phyloP scores from a whole-genome alignment of 2,329 filamentous ascomycete genomes.

The Delphinella strobiligena region DNA sequence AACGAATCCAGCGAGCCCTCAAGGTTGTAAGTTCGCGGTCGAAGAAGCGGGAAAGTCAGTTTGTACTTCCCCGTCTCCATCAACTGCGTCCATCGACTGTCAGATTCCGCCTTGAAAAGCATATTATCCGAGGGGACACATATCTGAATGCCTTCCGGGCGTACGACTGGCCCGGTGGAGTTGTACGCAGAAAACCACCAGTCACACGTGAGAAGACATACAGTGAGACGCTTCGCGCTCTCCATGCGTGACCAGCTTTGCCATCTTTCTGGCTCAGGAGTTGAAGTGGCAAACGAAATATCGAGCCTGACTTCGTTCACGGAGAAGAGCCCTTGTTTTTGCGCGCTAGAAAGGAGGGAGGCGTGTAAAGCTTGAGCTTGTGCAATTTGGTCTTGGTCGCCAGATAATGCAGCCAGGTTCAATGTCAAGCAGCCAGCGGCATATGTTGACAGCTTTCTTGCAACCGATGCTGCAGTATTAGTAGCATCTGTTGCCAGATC shows the following conservation, averaged over 20 bases:
- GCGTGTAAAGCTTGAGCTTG: conserved; percentile 40
- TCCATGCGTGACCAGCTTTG: conserved; percentile 42
- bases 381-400: conserved; percentile 30
- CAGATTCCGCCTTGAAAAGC: conserved; percentile 9
- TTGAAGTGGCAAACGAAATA: conserved; percentile 24
- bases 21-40: conserved; percentile 9
- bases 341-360: conserved; percentile 33
- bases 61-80: conserved; percentile 7
- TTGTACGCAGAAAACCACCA: conserved; percentile 12
- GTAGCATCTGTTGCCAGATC: conserved; percentile 32
- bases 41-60: conserved; percentile 9
- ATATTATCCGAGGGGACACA: conserved; percentile 10
- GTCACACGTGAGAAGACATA: conserved; percentile 9
- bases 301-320: conserved; percentile 36
- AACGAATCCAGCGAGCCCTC: conserved; percentile 10
- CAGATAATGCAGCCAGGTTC: conserved; percentile 37
- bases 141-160: conserved; percentile 9
- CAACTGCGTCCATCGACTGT: conserved; percentile 8
- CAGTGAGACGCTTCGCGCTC: conserved; percentile 29
- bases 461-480: conserved; percentile 26
- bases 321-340: conserved; percentile 39
- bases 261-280: conserved; percentile 32
- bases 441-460: conserved; percentile 31
- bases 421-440: conserved; percentile 37
- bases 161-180: conserved; percentile 7